Percentiles rank a stretch among this genome's conserved stretches.
These are phyloP conservation scores for Manihot esculenta DNA, from an alignment of 441 rosid genomes.

Conservation along the genomic window DNA sequence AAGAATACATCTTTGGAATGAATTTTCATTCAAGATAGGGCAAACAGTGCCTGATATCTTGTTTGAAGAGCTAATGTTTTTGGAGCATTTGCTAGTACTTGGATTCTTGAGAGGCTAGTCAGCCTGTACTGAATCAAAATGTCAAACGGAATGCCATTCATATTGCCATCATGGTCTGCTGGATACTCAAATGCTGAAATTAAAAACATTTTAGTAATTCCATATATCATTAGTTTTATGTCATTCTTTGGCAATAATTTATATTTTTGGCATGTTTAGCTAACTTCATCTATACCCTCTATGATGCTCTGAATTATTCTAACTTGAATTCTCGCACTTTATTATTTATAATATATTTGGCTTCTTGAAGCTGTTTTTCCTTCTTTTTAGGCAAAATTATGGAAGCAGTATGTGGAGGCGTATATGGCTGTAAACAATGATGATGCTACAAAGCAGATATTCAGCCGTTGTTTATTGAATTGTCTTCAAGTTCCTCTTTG, in stretches of 20 bases:
- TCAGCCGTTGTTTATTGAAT: constrained; percentile 86
- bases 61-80: neutral
- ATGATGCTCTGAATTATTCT: neutral
- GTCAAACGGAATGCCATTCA: neutral
- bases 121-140: neutral
- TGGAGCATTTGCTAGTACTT: neutral
- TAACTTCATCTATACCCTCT: neutral
- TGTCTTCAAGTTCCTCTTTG: constrained; percentile 97
- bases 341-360: neutral
- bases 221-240: no score
- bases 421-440: constrained; percentile 80
- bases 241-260: neutral
- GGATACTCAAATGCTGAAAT: neutral
- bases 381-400: constrained; percentile 66
- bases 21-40: neutral
- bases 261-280: neutral
- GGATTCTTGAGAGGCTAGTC: neutral
- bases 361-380: constrained; percentile 7
- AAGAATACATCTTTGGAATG: neutral
- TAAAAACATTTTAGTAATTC: neutral
- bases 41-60: neutral
- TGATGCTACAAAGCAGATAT: constrained; percentile 84
- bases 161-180: neutral
- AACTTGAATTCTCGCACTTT: neutral
- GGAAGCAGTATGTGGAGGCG: constrained; percentile 98